Conservation (phyloP, 768 basidiomycete genomes). For the Boletellus ananas region DNA sequence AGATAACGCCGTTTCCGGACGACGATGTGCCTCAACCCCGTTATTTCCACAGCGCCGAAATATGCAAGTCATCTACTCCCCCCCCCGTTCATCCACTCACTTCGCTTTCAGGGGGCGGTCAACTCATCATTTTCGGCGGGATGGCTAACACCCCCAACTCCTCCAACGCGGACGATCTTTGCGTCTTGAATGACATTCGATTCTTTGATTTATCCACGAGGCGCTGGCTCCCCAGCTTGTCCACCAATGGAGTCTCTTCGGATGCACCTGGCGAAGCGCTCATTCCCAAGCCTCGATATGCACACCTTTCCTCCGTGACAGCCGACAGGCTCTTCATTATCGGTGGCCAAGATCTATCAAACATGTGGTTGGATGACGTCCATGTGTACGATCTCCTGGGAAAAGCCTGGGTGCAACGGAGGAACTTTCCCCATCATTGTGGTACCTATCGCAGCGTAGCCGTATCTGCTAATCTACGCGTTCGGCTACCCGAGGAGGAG, state of each 20-base stretch:
- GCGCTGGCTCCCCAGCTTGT: conserved; percentile 61
- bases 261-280: conserved; percentile 43
- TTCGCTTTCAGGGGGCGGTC: conserved; percentile 62
- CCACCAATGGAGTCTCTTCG: conserved; percentile 28
- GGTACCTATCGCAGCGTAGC: conserved; percentile 95
- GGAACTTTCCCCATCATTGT: conserved; percentile 87
- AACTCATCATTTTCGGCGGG: conserved; percentile 91
- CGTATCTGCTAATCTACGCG: conserved; percentile 63
- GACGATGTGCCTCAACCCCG: conserved; percentile 76
- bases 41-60: conserved; percentile 93
- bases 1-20: conserved; percentile 53
- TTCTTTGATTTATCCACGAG: conserved; percentile 74
- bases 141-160: conserved; percentile 82
- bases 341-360: conserved; percentile 92
- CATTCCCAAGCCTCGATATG: conserved; percentile 84
- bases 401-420: conserved; percentile 74
- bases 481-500: conserved; percentile 69
- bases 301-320: conserved; percentile 87
- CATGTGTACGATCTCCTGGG: conserved; percentile 79
- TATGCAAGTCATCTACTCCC: conserved; percentile 46
- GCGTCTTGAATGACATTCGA: conserved; percentile 90
- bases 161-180: conserved; percentile 71
- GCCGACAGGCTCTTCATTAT: conserved; percentile 84
- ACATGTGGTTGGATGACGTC: conserved; percentile 91
- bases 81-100: conserved; percentile 9